phyloP scores from a whole-genome alignment of 805 yeast species.

The Priceomyces carsonii region DNA sequence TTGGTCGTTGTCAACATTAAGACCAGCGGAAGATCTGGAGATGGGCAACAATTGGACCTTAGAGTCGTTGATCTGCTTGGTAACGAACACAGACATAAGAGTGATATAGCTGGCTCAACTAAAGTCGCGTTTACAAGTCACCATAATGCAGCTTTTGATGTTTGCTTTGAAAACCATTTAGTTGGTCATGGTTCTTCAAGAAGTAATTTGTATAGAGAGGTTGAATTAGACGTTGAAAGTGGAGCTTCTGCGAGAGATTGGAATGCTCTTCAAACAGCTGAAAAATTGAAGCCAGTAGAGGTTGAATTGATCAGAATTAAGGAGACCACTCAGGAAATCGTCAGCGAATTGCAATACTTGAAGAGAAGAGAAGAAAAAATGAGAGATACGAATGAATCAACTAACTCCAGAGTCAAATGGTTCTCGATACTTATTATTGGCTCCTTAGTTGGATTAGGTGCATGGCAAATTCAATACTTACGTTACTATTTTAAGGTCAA shows the following conservation, averaged over 20 bases:
- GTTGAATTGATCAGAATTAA: constrained; percentile 85
- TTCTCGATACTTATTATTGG: constrained; percentile 73
- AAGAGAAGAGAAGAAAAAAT: constrained; percentile 85
- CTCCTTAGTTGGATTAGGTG: constrained; percentile 75
- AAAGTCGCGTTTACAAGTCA: constrained; percentile 85
- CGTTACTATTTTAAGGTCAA: constrained; percentile 89
- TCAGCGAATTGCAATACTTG: constrained; percentile 77
- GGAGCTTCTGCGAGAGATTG: constrained; percentile 98
- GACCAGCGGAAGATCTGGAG: constrained; percentile 75
- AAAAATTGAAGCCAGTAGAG: constrained; percentile 90
- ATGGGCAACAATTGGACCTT: constrained; percentile 80
- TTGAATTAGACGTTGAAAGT: constrained; percentile 89
- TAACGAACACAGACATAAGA: constrained; percentile 74
- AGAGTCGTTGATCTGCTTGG: constrained; percentile 75
- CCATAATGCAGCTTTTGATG: constrained; percentile 80
- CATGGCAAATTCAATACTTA: constrained; percentile 90
- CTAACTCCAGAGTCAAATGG: constrained; percentile 88
- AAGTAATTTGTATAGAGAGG: constrained; percentile 57
- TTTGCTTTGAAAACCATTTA: constrained; percentile 78
- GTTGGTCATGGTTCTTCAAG: constrained; percentile 27
- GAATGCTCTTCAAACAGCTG: constrained; percentile 91
- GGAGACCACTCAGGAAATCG: constrained; percentile 82
- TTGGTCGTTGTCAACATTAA: constrained; percentile 82
- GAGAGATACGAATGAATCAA: constrained; percentile 96
- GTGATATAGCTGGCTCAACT: constrained; percentile 70